Conservation (phyloP, 768 basidiomycete genomes). For the Lanmaoa rubissima region DNA sequence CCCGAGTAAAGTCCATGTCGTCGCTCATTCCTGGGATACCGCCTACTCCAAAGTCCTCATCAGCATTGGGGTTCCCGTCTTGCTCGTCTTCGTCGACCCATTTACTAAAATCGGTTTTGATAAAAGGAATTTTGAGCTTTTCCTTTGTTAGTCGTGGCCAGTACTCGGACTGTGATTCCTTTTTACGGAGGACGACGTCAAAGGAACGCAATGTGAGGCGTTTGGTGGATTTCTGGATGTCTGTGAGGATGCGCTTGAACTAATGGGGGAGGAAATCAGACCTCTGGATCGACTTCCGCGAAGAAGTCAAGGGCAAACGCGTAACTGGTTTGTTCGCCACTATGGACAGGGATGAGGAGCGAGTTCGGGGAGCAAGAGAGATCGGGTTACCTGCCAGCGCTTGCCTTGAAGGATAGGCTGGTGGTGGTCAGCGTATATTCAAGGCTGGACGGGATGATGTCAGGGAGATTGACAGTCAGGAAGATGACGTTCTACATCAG, state of each 20-base stretch:
- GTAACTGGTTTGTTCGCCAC: slow-evolving; percentile 59
- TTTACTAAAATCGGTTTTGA: slow-evolving; percentile 95
- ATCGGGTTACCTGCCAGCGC: slow-evolving; percentile 55
- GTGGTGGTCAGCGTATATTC: slow-evolving; percentile 57
- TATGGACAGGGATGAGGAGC: slow-evolving; percentile 11
- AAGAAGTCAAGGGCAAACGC: slow-evolving; percentile 76
- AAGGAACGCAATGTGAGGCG: slow-evolving; percentile 69
- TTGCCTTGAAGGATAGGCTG: slow-evolving; percentile 62
- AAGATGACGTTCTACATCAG: slow-evolving; percentile 74
- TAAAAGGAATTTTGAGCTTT: slow-evolving; percentile 71
- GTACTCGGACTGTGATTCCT: slow-evolving; percentile 69
- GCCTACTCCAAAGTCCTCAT: slow-evolving; percentile 37
- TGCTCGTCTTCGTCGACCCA: slow-evolving; percentile 99
- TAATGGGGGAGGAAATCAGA: slow-evolving; percentile 26
- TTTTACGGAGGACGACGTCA: slow-evolving; percentile 73
- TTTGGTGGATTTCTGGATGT: slow-evolving; percentile 35
- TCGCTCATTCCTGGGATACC: slow-evolving; percentile 41
- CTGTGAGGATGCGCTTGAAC: slow-evolving; percentile 1
- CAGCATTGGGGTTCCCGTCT: slow-evolving; percentile 50
- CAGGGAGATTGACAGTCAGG: slow-evolving; percentile 80
- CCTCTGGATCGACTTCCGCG: slow-evolving; percentile 75
- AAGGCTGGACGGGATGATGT: slow-evolving; percentile 61
- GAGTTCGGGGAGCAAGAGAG: neutral
- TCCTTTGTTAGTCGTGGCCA: slow-evolving; percentile 95
- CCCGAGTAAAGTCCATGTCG: slow-evolving; percentile 67